Evolutionary conservation across 164 flowering plant genomes (phyloP).

Genomic region (Macadamia tetraphylla): DNA sequence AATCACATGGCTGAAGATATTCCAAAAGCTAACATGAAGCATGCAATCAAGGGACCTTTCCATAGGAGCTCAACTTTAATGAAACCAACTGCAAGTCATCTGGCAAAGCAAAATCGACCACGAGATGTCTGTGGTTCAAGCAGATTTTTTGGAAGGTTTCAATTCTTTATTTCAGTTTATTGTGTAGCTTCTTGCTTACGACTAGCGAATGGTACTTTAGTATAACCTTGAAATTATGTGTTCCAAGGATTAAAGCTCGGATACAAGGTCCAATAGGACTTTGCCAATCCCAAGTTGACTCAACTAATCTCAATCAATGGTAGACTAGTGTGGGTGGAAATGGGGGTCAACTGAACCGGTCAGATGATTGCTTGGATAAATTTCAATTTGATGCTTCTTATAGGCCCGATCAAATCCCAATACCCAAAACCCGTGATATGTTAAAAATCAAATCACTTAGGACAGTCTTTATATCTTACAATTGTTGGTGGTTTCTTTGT

Average conservation of each 20-base stretch:
- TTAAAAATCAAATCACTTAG: not conserved
- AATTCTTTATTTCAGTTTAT: conserved; percentile 4
- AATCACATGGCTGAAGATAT: conserved; percentile 27
- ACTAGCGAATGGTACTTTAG: no score
- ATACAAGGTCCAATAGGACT: no score
- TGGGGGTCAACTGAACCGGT: no score
- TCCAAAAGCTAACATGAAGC: conserved; percentile 28
- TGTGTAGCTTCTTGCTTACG: not conserved
- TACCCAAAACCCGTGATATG: not conserved
- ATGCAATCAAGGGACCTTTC: conserved; percentile 24
- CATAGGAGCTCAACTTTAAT: conserved; percentile 75
- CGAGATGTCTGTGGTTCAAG: conserved; percentile 31
- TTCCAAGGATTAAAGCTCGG: no score
- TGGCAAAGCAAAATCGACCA: conserved; percentile 76
- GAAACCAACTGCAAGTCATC: conserved; percentile 95
- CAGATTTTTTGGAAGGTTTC: conserved; percentile 28
- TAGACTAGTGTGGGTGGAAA: no score
- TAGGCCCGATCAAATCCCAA: no score
- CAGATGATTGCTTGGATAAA: no score
- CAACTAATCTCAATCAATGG: no score
- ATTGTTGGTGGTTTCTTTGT: not conserved
- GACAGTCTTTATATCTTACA: not conserved
- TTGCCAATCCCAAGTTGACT: no score
- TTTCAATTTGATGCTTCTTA: no score
- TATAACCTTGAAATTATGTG: no score